Evolutionary conservation across 306 rosid genomes (phyloP), one percentile per base, ranked within the genome.

Genomic region (Cucurbita ficifolia): DNA sequence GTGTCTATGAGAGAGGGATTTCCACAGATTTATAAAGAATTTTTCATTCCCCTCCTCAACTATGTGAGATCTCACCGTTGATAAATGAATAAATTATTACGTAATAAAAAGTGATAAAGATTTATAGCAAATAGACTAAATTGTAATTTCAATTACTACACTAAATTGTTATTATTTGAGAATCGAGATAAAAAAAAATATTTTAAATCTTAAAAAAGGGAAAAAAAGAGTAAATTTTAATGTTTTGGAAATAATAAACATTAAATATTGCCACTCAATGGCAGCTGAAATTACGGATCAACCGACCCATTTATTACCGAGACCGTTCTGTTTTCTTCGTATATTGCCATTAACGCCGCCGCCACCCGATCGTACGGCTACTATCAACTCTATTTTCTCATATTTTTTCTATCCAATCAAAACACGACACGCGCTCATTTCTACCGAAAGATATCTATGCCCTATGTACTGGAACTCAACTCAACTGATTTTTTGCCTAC

Each of bases 301-400:
- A 52, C 79, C 46, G 75, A 42, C 61, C 46, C 12, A 75, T 59
- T 75, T 61, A 63, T 70, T 13, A 62, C 77, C n/a, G 45, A 7
- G 51, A 40, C 52, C 14, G 52, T 65, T 40, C 38, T 10, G 54
- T 43, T 65, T 22, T 63, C 70, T 45, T 68, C 39, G 5, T 39
- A n/a, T 63, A n/a, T 36, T 36, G 7, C 69, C 10, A 16, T 8
- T 11, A 12, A 10, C n/a, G 72, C 56, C 73, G 55, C 55, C 73
- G 48, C 50, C 60, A 35, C 10, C 50, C 7, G 3, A 72, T 72
- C 36, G 22, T 72, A 72, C 75, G 75, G 75, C 50, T 52, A 72
- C 52, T 52, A 52, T 72, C 36, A 7, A 51, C 50, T 33, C 60
- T n/a, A 9, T 49, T 70, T 5, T 51, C 50, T 36, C 10, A 12